Base-by-base conservation (phyloP, 371 early-diverging fungal genomes). In the Mortierella sp. region DNA sequence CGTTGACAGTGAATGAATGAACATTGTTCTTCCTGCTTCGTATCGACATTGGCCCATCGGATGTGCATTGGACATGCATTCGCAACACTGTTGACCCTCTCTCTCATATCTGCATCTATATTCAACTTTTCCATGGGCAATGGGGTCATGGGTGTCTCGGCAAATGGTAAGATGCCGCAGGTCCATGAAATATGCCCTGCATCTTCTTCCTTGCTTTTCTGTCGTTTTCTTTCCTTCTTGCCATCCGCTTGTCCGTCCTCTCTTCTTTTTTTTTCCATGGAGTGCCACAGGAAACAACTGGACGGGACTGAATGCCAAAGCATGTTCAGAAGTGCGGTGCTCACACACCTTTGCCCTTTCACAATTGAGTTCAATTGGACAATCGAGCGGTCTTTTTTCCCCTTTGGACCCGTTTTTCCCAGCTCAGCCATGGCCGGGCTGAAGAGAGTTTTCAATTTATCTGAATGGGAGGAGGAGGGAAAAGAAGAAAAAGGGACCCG, bases 381-480 rank as follows among this genome's bases (percentile, higher is more conserved):
- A 59, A 44, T n/a, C 16, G 5, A 69, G 69, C 26, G 69, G 40
- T n/a, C 16, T 69, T 69, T 50, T 50, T 24, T 54, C 5, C n/a
- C 28, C 34, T 61, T 16, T 61, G 61, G 61, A 61, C 61, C 61
- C 61, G 61, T 61, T 61, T 55, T 59, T 61, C 34, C 34, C 61
- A 61, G 61, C 61, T 61, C 61, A 61, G 61, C 61, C 61, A 61
- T 61, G 34, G 34, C 19, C 61, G 34, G 61, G 61, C 61, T 61
- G 69, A 69, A 43, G 26, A 57, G 59, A 57, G 50, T 50, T 50
- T 50, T 16, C 16, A 16, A 50, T 26, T 28, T n/a, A 11, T 55
- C 11, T 10, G 59, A 57, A 57, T 28, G 59, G 59, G 59, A 59
- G 21, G n/a, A 54, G n/a, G n/a, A 54, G 19, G 19, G 43, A 40